phyloP scores from a whole-genome alignment of 495 filamentous ascomycete species.

The Zalerion maritima region DNA sequence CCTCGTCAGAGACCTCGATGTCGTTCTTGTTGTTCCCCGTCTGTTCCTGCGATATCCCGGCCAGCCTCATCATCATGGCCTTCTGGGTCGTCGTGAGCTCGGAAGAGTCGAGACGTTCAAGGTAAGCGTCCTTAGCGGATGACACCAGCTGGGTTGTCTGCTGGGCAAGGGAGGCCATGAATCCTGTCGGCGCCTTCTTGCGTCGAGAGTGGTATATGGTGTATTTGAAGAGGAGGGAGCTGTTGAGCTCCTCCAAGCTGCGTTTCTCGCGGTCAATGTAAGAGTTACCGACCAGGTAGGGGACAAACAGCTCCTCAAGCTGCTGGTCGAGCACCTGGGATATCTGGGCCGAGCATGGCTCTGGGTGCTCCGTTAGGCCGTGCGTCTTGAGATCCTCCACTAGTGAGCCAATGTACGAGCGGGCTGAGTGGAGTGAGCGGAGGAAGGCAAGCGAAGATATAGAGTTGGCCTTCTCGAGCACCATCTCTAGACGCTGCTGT shows the following conservation, averaged over 20 bases:
- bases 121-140: conserved; percentile 70
- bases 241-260: conserved; percentile 82
- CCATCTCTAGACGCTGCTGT: conserved; percentile 90
- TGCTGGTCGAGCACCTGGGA: conserved; percentile 84
- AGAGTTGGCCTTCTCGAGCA: conserved; percentile 80
- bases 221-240: conserved; percentile 88
- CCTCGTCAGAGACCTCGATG: conserved; percentile 77
- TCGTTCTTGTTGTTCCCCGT: conserved; percentile 45
- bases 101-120: conserved; percentile 69
- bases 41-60: conserved; percentile 44
- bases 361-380: conserved; percentile 88
- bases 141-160: conserved; percentile 70
- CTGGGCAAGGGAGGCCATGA: conserved; percentile 79
- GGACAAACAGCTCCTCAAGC: conserved; percentile 89
- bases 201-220: conserved; percentile 78
- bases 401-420: conserved; percentile 67
- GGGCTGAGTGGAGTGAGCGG: conserved; percentile 76
- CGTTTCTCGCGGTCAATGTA: conserved; percentile 91
- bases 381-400: conserved; percentile 91
- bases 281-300: conserved; percentile 82
- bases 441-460: conserved; percentile 88
- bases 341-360: conserved; percentile 75
- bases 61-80: conserved; percentile 70
- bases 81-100: conserved; percentile 75
- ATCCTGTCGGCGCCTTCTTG: conserved; percentile 70